Percentiles rank a stretch among this genome's conserved stretches.
Conservation (phyloP, 768 basidiomycete genomes). For the Pleurotus eryngii region DNA sequence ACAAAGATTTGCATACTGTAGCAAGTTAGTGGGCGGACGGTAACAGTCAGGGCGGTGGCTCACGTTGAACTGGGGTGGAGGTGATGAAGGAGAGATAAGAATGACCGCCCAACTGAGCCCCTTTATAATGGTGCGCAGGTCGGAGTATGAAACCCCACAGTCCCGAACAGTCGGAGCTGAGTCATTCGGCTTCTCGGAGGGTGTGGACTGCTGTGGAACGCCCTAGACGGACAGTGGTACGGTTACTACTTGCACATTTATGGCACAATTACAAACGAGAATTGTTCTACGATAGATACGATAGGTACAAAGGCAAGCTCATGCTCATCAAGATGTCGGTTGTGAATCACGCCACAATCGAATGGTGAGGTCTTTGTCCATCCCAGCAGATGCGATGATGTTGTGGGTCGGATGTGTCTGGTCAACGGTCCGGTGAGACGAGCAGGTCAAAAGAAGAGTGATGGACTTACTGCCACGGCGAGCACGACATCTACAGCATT, state of each 20-base stretch:
- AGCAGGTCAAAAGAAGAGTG: slow-evolving; percentile 7
- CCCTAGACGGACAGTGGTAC: neutral
- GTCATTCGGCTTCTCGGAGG: slow-evolving; percentile 4
- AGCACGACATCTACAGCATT: slow-evolving; percentile 56
- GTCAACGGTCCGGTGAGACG: slow-evolving; percentile 11
- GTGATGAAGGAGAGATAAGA: slow-evolving; percentile 14
- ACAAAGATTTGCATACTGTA: slow-evolving; percentile 48
- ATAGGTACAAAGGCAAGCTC: neutral
- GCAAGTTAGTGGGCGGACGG: slow-evolving; percentile 14
- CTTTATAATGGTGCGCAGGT: slow-evolving; percentile 23
- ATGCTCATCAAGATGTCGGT: neutral
- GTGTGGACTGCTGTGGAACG: neutral
- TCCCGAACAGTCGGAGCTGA: slow-evolving; percentile 6
- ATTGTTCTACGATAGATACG: neutral
- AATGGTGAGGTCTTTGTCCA: slow-evolving; percentile 87
- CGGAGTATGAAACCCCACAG: slow-evolving; percentile 40
- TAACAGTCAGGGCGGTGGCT: slow-evolving; percentile 30
- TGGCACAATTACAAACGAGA: too few relatives aligned
- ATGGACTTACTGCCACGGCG: slow-evolving; percentile 62
- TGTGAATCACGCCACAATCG: slow-evolving; percentile 67
- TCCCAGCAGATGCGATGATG: slow-evolving; percentile 84
- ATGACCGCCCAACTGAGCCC: slow-evolving; percentile 4
- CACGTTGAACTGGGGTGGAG: slow-evolving; percentile 6
- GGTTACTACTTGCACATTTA: too few relatives aligned
- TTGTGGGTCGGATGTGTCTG: slow-evolving; percentile 74